Evolutionary conservation across 73 alveolate genomes (phyloP).

Genomic region (Tetrahymena borealis): DNA sequence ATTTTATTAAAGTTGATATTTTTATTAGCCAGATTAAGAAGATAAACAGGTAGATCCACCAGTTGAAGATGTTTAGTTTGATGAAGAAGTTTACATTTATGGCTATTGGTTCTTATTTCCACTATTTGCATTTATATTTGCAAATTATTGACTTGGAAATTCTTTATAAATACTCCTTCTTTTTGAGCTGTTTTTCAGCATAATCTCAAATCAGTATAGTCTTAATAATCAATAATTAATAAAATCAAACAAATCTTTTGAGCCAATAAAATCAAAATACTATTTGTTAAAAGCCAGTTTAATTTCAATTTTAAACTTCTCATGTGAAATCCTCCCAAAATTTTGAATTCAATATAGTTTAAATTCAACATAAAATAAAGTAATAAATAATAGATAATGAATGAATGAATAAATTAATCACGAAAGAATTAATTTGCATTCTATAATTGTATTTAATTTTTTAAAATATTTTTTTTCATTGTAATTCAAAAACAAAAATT

Average conservation of each 20-base stretch:
- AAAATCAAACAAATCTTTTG: not conserved
- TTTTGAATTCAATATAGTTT: not conserved
- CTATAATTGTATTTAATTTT: too few species aligned
- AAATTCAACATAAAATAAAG: too few species aligned
- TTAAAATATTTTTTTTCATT: too few species aligned
- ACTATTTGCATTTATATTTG: not conserved
- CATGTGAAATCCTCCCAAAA: not conserved
- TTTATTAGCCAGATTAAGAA: not conserved
- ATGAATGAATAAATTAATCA: too few species aligned
- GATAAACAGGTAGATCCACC: not conserved
- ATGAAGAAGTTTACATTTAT: not conserved
- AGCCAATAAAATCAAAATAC: not conserved
- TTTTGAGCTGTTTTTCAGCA: constrained; percentile 1
- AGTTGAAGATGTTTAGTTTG: not conserved
- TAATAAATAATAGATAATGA: too few species aligned
- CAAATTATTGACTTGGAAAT: not conserved
- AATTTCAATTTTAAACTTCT: not conserved
- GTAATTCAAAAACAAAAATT: too few species aligned
- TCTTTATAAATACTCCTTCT: not conserved
- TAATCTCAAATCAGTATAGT: not conserved
- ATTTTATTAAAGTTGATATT: not conserved
- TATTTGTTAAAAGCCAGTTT: not conserved
- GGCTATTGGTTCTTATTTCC: not conserved
- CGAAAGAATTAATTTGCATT: too few species aligned
- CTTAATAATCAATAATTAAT: not conserved